phyloP scores from a whole-genome alignment of 2,329 filamentous ascomycete genomes.

The Penicillium paneum region DNA sequence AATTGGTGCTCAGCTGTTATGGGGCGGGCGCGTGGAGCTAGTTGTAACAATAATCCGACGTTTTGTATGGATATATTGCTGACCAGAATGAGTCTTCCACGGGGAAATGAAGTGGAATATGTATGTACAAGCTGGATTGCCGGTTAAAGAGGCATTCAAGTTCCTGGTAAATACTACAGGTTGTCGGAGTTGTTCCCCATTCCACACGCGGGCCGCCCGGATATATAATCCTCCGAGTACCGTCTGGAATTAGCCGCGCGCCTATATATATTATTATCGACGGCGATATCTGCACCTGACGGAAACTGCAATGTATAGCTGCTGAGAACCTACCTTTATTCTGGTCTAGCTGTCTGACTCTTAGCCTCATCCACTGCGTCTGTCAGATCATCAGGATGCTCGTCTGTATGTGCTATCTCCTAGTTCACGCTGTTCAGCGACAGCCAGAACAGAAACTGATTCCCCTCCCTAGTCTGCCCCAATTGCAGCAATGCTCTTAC shows the following conservation, averaged over 20 bases:
- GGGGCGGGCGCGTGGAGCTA: not conserved
- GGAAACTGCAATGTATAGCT: not conserved
- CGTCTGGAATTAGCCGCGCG: conserved; percentile 23
- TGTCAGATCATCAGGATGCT: conserved; percentile 12
- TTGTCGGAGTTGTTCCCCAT: conserved; percentile 15
- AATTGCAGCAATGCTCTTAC: conserved; percentile 51
- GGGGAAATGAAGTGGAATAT: conserved; percentile 2
- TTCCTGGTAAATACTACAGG: conserved; percentile 3
- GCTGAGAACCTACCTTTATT: not conserved
- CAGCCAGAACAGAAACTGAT: conserved; percentile 18
- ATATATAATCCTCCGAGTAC: conserved; percentile 15
- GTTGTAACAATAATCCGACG: not conserved
- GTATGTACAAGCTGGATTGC: conserved; percentile 17
- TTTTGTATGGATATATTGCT: not conserved
- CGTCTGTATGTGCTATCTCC: conserved; percentile 19
- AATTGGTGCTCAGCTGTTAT: not conserved
- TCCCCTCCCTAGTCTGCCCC: conserved; percentile 42
- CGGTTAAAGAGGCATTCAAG: conserved; percentile 1
- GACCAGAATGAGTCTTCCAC: not conserved
- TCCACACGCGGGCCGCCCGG: conserved; percentile 12
- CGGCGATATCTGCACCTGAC: conserved; percentile 4
- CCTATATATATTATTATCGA: conserved; percentile 9
- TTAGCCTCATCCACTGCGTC: not conserved
- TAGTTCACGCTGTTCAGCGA: not conserved
- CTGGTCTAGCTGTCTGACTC: not conserved